Conservation (phyloP, 371 early-diverging fungal species). For the Mortierella sp. region DNA sequence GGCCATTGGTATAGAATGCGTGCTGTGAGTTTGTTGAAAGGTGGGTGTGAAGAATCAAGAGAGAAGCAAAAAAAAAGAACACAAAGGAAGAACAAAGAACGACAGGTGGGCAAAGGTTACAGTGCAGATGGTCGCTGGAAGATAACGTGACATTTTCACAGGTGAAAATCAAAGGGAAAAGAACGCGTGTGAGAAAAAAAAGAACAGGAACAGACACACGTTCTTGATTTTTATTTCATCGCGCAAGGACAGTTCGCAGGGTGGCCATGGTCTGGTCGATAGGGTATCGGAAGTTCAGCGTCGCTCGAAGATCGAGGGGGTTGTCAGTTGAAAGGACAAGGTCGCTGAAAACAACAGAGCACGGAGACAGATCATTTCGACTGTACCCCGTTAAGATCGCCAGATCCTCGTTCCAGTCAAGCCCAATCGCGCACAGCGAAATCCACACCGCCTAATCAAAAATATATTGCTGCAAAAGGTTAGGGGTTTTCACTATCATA, state of each 20-base stretch:
- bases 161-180: neutral
- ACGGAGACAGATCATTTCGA: conserved; percentile 29
- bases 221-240: neutral
- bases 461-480: no score
- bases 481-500: neutral
- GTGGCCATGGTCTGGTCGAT: conserved; percentile 8
- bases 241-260: neutral
- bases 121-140: neutral
- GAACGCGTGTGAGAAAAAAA: neutral
- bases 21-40: neutral
- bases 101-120: neutral
- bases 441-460: conserved; percentile 39
- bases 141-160: neutral
- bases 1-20: conserved; percentile 41
- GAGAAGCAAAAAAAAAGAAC: conserved; percentile 4
- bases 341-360: conserved; percentile 28
- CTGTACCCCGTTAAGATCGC: conserved; percentile 43
- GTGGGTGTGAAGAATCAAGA: conserved; percentile 9
- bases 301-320: conserved; percentile 9
- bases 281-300: conserved; percentile 18
- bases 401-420: conserved; percentile 44
- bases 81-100: neutral
- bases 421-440: conserved; percentile 26
- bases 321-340: conserved; percentile 9
- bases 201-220: no score